Evolutionary conservation across 176 grass and related monocot species (phyloP).

Genomic region (Miscanthus lutarioriparius): DNA sequence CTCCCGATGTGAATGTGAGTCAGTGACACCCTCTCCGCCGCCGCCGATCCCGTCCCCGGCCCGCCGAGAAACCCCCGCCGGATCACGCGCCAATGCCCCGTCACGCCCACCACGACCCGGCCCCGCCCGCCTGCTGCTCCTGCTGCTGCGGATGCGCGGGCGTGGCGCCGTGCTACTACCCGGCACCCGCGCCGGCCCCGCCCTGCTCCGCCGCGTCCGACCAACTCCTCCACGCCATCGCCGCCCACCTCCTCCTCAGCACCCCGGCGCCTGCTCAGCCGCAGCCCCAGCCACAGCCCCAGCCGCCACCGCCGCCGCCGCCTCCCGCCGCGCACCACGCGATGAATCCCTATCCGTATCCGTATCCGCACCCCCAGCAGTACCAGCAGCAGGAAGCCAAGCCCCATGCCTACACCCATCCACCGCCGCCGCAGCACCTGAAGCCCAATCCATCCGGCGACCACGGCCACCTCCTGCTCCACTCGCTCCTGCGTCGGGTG

Average conservation of each 20-base stretch:
- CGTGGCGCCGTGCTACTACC: constrained; percentile 11
- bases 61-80: background rate
- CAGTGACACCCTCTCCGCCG: constrained; percentile 9
- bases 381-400: constrained; percentile 30
- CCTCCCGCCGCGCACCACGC: constrained; percentile 35
- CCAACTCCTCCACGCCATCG: constrained; percentile 46
- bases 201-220: constrained; percentile 38
- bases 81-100: constrained; percentile 30
- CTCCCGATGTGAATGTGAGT: constrained; percentile 7
- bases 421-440: constrained; percentile 24
- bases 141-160: background rate
- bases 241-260: constrained; percentile 33
- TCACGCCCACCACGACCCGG: constrained; percentile 27
- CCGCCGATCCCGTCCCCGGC: constrained; percentile 23
- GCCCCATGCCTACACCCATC: constrained; percentile 26
- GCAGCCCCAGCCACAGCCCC: background rate
- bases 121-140: constrained; percentile 42
- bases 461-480: constrained; percentile 49
- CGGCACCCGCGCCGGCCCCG: constrained; percentile 14
- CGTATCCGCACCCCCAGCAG: constrained; percentile 4
- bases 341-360: constrained; percentile 27
- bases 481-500: constrained; percentile 73
- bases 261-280: constrained; percentile 16
- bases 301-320: background rate
- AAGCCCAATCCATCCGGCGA: constrained; percentile 25